A percentile compares a stretch with the other conserved stretches of the same genome.
These are phyloP conservation scores for Exophiala sp. DNA, from an alignment of 2,329 filamentous ascomycete species.

Conservation along the genomic window DNA sequence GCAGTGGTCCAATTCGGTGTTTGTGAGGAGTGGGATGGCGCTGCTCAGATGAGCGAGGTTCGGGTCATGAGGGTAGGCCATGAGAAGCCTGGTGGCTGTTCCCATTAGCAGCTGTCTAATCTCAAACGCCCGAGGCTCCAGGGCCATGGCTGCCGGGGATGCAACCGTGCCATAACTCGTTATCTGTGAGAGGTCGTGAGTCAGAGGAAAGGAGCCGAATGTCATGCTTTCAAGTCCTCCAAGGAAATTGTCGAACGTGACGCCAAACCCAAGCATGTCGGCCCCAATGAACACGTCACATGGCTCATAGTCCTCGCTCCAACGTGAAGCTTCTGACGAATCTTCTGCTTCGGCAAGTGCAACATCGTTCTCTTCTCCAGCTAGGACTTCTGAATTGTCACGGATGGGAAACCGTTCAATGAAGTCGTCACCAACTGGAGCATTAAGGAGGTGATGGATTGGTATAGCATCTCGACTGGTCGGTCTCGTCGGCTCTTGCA, in stretches of 20 bases:
- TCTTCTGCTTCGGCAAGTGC: constrained; percentile 13
- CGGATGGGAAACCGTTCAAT: constrained; percentile 20
- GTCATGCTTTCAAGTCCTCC: constrained; percentile 18
- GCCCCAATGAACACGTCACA: constrained; percentile 18
- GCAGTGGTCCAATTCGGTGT: constrained; percentile 30
- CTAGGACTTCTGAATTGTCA: neutral
- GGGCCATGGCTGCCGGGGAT: constrained; percentile 11
- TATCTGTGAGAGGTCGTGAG: constrained; percentile 10
- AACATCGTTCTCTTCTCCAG: constrained; percentile 14
- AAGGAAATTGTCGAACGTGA: constrained; percentile 22
- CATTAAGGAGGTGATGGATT: constrained; percentile 23
- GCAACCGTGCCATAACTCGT: constrained; percentile 6
- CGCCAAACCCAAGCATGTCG: constrained; percentile 5
- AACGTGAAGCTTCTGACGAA: constrained; percentile 21
- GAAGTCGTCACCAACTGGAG: constrained; percentile 18
- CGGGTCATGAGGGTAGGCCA: constrained; percentile 11
- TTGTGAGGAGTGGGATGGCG: constrained; percentile 28
- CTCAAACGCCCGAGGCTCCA: constrained; percentile 20
- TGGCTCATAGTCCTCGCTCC: constrained; percentile 22
- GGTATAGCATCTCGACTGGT: constrained; percentile 23
- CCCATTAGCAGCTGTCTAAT: constrained; percentile 16
- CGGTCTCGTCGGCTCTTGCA: constrained; percentile 9
- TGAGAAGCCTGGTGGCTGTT: constrained; percentile 10
- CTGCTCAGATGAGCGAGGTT: constrained; percentile 7
- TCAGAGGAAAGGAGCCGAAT: constrained; percentile 14